Evolutionary conservation across 2,329 filamentous ascomycete species (phyloP).

Genomic region (Neopestalotiopsis clavispora): DNA sequence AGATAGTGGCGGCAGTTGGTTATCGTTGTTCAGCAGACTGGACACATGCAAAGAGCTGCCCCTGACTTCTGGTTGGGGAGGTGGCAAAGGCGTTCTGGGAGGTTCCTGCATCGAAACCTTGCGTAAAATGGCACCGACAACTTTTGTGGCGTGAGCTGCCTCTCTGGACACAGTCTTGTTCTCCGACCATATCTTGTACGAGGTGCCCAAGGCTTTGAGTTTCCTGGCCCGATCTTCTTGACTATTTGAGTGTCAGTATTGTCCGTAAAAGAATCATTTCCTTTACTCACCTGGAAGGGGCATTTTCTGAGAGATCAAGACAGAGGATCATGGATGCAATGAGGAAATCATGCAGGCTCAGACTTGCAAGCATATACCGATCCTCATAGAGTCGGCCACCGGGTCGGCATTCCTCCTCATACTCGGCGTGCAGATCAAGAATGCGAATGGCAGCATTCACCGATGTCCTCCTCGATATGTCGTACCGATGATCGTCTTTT

Average conservation of each 20-base stretch:
- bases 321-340: slow-evolving; percentile 65
- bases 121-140: slow-evolving; percentile 48
- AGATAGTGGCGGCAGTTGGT: slow-evolving; percentile 26
- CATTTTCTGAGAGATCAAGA: slow-evolving; percentile 50
- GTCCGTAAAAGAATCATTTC: neutral
- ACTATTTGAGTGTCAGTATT: slow-evolving; percentile 26
- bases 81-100: slow-evolving; percentile 24
- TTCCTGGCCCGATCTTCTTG: slow-evolving; percentile 39
- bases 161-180: slow-evolving; percentile 44
- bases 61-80: slow-evolving; percentile 32
- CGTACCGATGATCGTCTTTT: slow-evolving; percentile 42
- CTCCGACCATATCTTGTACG: slow-evolving; percentile 48
- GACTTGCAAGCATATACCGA: slow-evolving; percentile 56
- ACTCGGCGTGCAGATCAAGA: slow-evolving; percentile 51
- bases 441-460: slow-evolving; percentile 49
- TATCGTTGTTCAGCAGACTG: slow-evolving; percentile 37
- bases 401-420: slow-evolving; percentile 48
- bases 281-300: slow-evolving; percentile 39
- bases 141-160: slow-evolving; percentile 46
- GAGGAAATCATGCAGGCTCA: slow-evolving; percentile 62
- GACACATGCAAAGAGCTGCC: slow-evolving; percentile 33
- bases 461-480: slow-evolving; percentile 45
- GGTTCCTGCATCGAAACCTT: slow-evolving; percentile 39
- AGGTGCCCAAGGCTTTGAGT: slow-evolving; percentile 42
- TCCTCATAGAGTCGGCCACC: slow-evolving; percentile 58